Evolutionary conservation across 2,329 filamentous ascomycete species (phyloP).

Genomic region (Tolypocladium tropicale): DNA sequence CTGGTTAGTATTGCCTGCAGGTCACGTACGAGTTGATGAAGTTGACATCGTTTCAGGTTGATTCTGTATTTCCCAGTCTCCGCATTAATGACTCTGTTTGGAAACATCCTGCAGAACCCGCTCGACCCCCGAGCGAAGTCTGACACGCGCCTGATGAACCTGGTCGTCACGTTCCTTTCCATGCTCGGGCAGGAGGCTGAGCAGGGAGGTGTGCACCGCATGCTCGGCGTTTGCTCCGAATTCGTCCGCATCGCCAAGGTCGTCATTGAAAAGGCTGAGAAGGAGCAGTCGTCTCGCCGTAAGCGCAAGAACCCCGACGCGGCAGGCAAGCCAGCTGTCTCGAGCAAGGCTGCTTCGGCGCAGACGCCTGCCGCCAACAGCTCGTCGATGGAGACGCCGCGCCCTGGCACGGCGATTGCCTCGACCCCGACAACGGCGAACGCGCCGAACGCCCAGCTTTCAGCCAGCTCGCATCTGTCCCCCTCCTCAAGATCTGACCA

Average conservation of each 20-base stretch:
- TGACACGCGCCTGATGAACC: slow-evolving; percentile 82
- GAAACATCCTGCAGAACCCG: slow-evolving; percentile 92
- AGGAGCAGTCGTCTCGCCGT: slow-evolving; percentile 65
- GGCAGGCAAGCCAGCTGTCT: slow-evolving; percentile 7
- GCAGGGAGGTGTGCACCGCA: slow-evolving; percentile 83
- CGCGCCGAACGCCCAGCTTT: background rate
- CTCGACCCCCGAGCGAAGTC: slow-evolving; percentile 79
- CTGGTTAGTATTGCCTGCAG: slow-evolving; percentile 53
- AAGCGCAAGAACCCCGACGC: slow-evolving; percentile 70
- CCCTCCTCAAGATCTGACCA: slow-evolving; percentile 14
- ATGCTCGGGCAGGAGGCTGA: slow-evolving; percentile 84
- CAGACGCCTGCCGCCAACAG: slow-evolving; percentile 1
- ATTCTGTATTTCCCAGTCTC: slow-evolving; percentile 96
- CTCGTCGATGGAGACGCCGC: slow-evolving; percentile 2
- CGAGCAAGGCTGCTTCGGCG: background rate
- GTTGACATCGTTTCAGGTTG: slow-evolving; percentile 41
- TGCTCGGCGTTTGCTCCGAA: slow-evolving; percentile 89
- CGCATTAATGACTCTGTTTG: slow-evolving; percentile 86
- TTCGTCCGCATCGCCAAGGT: slow-evolving; percentile 90
- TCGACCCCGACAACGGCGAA: slow-evolving; percentile 2
- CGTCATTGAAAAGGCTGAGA: slow-evolving; percentile 85
- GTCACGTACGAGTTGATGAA: background rate
- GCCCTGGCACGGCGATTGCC: slow-evolving; percentile 1
- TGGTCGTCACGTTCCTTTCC: slow-evolving; percentile 85
- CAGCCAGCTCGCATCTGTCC: slow-evolving; percentile 15